Evolutionary conservation across 2,329 filamentous ascomycete species (phyloP), one percentile per base, ranked within the genome.

Genomic region (Incumbomyces lentus): DNA sequence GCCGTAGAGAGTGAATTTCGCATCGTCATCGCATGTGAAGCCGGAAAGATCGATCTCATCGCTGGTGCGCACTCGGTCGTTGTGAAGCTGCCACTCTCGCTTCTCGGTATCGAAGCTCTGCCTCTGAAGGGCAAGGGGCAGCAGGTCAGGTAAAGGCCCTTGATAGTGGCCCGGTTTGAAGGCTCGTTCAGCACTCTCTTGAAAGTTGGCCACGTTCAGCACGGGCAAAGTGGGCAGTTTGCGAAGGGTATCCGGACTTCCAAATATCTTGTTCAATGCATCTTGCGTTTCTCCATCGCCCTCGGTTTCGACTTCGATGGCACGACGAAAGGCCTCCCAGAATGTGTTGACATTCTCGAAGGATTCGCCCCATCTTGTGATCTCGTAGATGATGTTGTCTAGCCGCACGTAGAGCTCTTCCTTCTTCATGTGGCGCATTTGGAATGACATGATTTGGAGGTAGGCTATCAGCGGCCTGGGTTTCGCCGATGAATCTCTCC

Each of bases 41-140:
- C 59, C 55, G 1, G 60, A 57, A n/a, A 79, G 60, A 36, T 67
- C 67, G 19, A 81, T 58, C 10, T 69, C 61, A 45, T 81, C 76
- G 44, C 79, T 68, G 12, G 81, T 55, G 2, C 68, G 64, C n/a
- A 82, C 72, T 35, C 69, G 69, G 56, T 79, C 71, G 43, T 72
- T 67, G 5, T 78, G 58, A 51, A 81, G 72, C 41, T 73, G 70
- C 72, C 78, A 81, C 22, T 73, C 70, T 2, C 76, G 71, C 30
- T 68, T 65, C 3, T 64, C 63, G 41, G 68, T 62, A 57, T 80
- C 74, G 51, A 79, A 76, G 7, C 65, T 63, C 50, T 81, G 76
- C 14, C 78, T 72, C 17, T 72, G 68, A 17, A 82, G 63, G 52
- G 81, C 76, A 5, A 82, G 61, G 18, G 72, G 68, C 34, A 78